phyloP scores from a whole-genome alignment of 768 basidiomycete species.

The Stropharia rugosoannulata region DNA sequence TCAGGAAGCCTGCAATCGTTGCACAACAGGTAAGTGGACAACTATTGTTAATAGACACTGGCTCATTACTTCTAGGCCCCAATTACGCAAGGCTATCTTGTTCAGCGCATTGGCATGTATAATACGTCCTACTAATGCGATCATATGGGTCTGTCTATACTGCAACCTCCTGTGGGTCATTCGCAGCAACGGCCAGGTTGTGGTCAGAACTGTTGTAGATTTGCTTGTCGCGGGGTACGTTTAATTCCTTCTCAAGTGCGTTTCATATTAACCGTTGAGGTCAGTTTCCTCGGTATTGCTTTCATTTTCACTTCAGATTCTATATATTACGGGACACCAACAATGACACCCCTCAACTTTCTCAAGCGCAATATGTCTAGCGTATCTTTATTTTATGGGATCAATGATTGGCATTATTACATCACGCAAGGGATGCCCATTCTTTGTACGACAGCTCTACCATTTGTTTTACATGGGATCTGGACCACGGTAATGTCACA shows the following conservation, averaged over 20 bases:
- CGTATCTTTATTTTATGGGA: constrained; percentile 92
- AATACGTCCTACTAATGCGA: constrained; percentile 83
- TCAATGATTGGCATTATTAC: constrained; percentile 87
- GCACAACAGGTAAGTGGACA: constrained; percentile 33
- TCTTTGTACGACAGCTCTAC: constrained; percentile 68
- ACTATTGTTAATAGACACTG: not conserved
- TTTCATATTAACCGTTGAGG: constrained; percentile 2
- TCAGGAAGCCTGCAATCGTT: constrained; percentile 34
- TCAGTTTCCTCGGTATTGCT: constrained; percentile 23
- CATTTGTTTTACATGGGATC: constrained; percentile 67
- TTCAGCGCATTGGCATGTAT: constrained; percentile 80
- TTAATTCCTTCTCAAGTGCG: not conserved
- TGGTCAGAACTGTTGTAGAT: constrained; percentile 37
- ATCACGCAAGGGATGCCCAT: constrained; percentile 84
- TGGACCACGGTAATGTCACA: constrained; percentile 32
- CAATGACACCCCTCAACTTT: constrained; percentile 82
- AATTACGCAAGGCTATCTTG: constrained; percentile 35
- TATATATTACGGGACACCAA: constrained; percentile 62
- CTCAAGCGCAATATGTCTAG: constrained; percentile 77
- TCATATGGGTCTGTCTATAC: constrained; percentile 82
- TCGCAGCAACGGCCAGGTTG: constrained; percentile 29
- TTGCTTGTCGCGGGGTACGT: constrained; percentile 45
- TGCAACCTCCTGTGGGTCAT: constrained; percentile 54
- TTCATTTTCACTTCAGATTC: constrained; percentile 59
- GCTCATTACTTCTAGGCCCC: constrained; percentile 25